phyloP scores from a whole-genome alignment of 1,139 yeast genomes.

The Diutina scorzettiae region DNA sequence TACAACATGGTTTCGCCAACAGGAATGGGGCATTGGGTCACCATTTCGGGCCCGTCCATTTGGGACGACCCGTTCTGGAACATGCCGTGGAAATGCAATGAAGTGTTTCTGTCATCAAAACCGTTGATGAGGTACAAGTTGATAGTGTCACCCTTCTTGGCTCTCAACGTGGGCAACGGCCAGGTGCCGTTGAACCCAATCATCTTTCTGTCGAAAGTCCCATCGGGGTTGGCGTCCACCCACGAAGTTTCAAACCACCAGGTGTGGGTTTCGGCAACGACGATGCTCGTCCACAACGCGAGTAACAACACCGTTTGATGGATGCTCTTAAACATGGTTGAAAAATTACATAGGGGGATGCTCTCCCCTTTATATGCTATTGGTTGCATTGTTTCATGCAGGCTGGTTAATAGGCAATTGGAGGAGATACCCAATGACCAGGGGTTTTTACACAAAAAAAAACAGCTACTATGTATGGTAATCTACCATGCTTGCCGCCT shows the following conservation, averaged over 20 bases:
- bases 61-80: slow-evolving; percentile 5
- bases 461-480: no score
- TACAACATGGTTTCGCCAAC: slow-evolving; percentile 5
- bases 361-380: neutral
- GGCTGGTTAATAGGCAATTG: no score
- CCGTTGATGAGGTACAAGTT: slow-evolving; percentile 59
- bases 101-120: slow-evolving; percentile 49
- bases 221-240: slow-evolving; percentile 69
- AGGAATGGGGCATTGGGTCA: slow-evolving; percentile 6
- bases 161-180: slow-evolving; percentile 75
- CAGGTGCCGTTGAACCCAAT: slow-evolving; percentile 73
- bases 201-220: slow-evolving; percentile 48
- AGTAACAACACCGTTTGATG: neutral
- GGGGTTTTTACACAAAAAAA: no score
- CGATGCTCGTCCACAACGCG: slow-evolving; percentile 8
- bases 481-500: no score
- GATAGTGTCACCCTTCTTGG: slow-evolving; percentile 68
- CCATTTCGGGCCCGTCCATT: slow-evolving; percentile 6
- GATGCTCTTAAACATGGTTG: neutral
- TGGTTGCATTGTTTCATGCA: no score
- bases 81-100: slow-evolving; percentile 6
- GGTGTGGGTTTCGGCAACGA: slow-evolving; percentile 43
- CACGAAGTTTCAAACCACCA: slow-evolving; percentile 69
- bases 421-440: no score
- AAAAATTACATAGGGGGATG: no score